Evolutionary conservation across 495 filamentous ascomycete species (phyloP).

Genomic region (Neurospora sp.): DNA sequence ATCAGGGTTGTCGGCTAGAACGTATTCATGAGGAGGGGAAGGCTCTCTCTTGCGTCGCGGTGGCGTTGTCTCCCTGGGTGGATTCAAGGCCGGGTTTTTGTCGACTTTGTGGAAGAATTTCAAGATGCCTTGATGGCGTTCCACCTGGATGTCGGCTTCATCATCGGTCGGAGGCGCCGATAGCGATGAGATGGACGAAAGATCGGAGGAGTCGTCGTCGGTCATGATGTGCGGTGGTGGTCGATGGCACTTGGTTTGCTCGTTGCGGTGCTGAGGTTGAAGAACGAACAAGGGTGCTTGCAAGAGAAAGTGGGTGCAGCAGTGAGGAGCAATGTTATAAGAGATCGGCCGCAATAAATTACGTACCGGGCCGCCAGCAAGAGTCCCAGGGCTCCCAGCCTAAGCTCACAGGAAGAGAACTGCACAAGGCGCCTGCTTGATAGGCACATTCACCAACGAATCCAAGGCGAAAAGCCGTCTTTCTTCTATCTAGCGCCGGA

Average conservation of each 20-base stretch:
- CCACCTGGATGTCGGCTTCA: constrained; percentile 39
- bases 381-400: constrained; percentile 15
- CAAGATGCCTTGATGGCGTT: constrained; percentile 41
- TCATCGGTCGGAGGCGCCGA: constrained; percentile 44
- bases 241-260: constrained; percentile 4
- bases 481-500: neutral
- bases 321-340: constrained; percentile 15
- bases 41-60: constrained; percentile 65
- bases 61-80: constrained; percentile 42
- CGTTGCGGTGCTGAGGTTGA: constrained; percentile 6
- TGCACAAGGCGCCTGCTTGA: constrained; percentile 12
- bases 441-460: constrained; percentile 18
- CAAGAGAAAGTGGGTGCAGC: constrained; percentile 13
- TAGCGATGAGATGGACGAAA: constrained; percentile 44
- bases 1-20: constrained; percentile 76
- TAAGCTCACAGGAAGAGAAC: constrained; percentile 4
- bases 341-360: constrained; percentile 27
- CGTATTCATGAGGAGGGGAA: constrained; percentile 82
- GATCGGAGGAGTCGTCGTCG: constrained; percentile 44
- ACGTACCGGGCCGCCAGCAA: constrained; percentile 21
- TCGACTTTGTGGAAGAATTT: constrained; percentile 48
- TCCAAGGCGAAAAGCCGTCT: constrained; percentile 5
- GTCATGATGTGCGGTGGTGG: constrained; percentile 29
- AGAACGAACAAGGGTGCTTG: constrained; percentile 5
- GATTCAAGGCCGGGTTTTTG: constrained; percentile 24